Evolutionary conservation across 192 early-diverging fungal species (phyloP).

Genomic region (Piromyces sp.): DNA sequence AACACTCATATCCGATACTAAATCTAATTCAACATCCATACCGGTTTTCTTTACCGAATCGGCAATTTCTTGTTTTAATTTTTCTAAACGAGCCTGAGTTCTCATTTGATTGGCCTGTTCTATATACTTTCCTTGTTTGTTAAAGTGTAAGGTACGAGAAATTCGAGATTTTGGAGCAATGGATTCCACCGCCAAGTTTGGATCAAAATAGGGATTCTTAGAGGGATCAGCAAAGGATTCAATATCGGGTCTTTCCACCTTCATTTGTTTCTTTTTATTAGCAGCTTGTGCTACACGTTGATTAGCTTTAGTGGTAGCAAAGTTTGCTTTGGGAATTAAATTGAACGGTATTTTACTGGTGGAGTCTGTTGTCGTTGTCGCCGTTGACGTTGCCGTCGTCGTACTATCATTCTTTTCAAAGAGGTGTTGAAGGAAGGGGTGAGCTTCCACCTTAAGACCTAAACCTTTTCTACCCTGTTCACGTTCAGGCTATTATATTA

Average conservation of each 20-base stretch:
- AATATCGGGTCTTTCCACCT: conserved; percentile 21
- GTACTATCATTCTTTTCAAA: background rate
- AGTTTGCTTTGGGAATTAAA: background rate
- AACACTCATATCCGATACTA: conserved; percentile 47
- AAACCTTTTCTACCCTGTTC: background rate
- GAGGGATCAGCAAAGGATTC: conserved; percentile 38
- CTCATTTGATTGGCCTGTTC: conserved; percentile 67
- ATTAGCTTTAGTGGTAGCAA: conserved; percentile 1
- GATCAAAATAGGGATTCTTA: conserved; percentile 83
- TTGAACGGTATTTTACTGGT: background rate
- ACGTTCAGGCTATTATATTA: background rate
- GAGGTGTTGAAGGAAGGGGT: background rate
- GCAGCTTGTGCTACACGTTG: background rate
- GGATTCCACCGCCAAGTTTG: conserved; percentile 24
- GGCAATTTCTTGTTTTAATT: conserved; percentile 53
- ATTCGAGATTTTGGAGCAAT: conserved; percentile 18
- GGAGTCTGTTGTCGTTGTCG: no score
- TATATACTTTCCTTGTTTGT: conserved; percentile 62
- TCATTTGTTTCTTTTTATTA: conserved; percentile 23
- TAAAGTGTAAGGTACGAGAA: conserved; percentile 53
- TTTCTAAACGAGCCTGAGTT: conserved; percentile 49
- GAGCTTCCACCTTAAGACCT: background rate
- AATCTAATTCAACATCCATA: conserved; percentile 53
- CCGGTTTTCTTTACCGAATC: conserved; percentile 53
- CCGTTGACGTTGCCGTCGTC: no score